Evolutionary conservation across 352 stramenopile species (phyloP), one percentile per base, ranked within the genome.

Genomic region (Phytophthora boehmeriae): DNA sequence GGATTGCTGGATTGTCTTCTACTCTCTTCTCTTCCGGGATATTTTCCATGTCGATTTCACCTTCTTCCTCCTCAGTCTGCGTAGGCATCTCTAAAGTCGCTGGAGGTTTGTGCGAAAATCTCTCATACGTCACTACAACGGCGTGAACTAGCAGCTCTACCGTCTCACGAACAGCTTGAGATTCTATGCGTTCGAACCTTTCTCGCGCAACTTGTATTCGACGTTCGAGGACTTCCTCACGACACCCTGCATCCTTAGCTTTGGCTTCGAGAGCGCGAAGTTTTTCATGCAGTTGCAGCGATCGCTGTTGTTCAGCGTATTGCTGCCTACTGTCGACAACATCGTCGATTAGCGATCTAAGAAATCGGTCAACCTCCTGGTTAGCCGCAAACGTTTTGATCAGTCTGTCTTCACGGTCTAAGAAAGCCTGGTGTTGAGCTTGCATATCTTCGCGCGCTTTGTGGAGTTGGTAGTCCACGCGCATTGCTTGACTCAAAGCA

Each of bases 301-400:
- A 32, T 10, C 28, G 48, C 11, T 73, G 49, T 16, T 19, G 25
- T 48, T 68, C 59, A 45, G 27, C 36, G 27, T 39, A 23, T 22
- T 82, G 76, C 17, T 80, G 62, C 11, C 70, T 71, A 19, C 60
- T 66, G 19, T 89, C 82, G 5, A 87, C 70, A 1, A 87, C 66
- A 19, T 58, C 66, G 47, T 88, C 80, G 22, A 89, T 68, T 17
- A 87, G 60, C 0, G 17, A 38, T 5, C 57, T 34, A 23, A 92
- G 22, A 23, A 80, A 79, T 28, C 60, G 55, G 32, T 70, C 46
- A 1, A 56, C 52, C 10, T 68, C 53, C 16, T 63, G 23, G 9
- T 66, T 64, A 19, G 41, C 46, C 14, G 35, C 19, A 14, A 78
- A 63, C n/a, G 42, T n/a, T 0, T 41, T 28, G 3, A 44, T 50